A percentile compares a stretch with the other conserved stretches of the same genome.
These are phyloP conservation scores for Aschersonia sp. DNA, from an alignment of 2,329 filamentous ascomycete genomes.

Conservation along the genomic window DNA sequence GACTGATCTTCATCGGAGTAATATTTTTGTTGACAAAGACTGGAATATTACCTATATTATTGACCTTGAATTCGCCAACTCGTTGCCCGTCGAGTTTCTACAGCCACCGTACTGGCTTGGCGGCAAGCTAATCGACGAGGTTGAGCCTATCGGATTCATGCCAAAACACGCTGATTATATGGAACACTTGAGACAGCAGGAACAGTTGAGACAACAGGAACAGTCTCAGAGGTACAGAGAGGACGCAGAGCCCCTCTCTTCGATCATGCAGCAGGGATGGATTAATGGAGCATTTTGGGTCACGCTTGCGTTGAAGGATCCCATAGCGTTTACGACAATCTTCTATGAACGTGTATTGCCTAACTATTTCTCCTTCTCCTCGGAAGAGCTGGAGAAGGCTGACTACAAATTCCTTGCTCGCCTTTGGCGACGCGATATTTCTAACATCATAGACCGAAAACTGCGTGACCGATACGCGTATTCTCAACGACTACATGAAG, in stretches of 20 bases:
- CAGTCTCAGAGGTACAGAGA: background rate
- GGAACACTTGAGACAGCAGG: conserved; percentile 1
- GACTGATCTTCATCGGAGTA: conserved; percentile 17
- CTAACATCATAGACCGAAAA: conserved; percentile 4
- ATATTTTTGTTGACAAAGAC: conserved; percentile 18
- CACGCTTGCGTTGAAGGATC: conserved; percentile 5
- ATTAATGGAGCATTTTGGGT: conserved; percentile 5
- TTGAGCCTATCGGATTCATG: background rate
- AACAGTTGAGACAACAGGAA: conserved; percentile 3
- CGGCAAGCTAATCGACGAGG: conserved; percentile 12
- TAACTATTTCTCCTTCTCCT: conserved; percentile 2
- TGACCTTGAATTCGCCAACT: conserved; percentile 17
- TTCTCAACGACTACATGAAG: background rate
- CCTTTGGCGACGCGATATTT: conserved; percentile 3
- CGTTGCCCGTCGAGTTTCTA: conserved; percentile 12
- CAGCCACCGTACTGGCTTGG: conserved; percentile 11
- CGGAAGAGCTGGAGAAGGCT: conserved; percentile 4
- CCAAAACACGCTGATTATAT: conserved; percentile 3
- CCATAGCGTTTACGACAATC: conserved; percentile 5
- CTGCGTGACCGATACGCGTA: conserved; percentile 4
- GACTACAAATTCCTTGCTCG: conserved; percentile 5
- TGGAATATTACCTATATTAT: conserved; percentile 18
- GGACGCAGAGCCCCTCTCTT: conserved; percentile 4
- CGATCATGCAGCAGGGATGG: conserved; percentile 6
- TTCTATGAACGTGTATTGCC: conserved; percentile 6